Evolutionary conservation across 1,139 yeast genomes (phyloP).

Genomic region (Sugiyamaella castrensis): DNA sequence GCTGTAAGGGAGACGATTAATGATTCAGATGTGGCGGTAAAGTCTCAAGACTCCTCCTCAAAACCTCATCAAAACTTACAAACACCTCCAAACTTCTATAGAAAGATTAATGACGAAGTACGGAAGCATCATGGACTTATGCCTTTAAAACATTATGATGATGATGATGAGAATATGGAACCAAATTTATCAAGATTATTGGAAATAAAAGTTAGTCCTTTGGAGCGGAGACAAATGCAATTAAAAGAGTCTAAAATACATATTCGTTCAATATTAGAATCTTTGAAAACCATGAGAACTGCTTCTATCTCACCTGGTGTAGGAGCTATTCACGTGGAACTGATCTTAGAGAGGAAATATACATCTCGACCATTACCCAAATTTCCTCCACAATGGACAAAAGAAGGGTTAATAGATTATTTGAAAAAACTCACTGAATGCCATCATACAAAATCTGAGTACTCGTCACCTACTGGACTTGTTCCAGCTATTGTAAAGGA

Average conservation of each 20-base stretch:
- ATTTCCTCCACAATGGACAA: constrained; percentile 18
- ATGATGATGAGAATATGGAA: constrained; percentile 4
- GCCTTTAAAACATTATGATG: constrained; percentile 12
- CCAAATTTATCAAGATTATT: constrained; percentile 6
- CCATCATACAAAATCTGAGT: constrained; percentile 15
- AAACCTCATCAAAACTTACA: too few relatives aligned
- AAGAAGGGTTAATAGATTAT: constrained; percentile 16
- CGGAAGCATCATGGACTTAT: constrained; percentile 18
- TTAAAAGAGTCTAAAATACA: constrained; percentile 2
- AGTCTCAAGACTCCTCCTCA: too few relatives aligned
- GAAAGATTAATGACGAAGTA: constrained; percentile 16
- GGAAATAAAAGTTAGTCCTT: neutral
- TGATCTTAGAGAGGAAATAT: constrained; percentile 7
- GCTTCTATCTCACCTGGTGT: neutral
- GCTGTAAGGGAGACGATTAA: too few relatives aligned
- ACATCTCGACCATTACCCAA: constrained; percentile 16
- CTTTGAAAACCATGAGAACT: constrained; percentile 6
- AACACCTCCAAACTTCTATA: constrained; percentile 18
- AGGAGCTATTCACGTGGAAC: neutral
- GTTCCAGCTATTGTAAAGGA: constrained; percentile 33
- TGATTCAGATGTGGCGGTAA: too few relatives aligned
- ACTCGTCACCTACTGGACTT: constrained; percentile 18
- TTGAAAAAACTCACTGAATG: constrained; percentile 14
- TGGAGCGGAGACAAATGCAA: constrained; percentile 8
- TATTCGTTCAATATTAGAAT: constrained; percentile 2